phyloP scores from a whole-genome alignment of 1,284 basidiomycete species.

The Moesziomyces sp. region DNA sequence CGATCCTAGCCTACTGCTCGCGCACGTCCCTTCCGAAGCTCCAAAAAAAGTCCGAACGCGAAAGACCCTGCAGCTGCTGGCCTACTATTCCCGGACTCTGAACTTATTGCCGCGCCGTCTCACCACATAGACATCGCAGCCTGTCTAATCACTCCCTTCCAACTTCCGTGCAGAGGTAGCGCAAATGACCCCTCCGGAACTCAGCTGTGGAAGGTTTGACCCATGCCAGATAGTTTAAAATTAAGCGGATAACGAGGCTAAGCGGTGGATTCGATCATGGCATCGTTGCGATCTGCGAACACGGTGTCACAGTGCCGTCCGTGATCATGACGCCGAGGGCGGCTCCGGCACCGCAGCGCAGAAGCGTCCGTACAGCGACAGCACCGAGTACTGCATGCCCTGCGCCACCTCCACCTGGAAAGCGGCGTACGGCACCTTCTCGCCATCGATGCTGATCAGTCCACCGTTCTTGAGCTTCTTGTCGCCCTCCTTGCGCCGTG shows the following conservation, averaged over 20 bases:
- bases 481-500: slow-evolving; percentile 47
- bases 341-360: slow-evolving; percentile 38
- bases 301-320: too few species aligned
- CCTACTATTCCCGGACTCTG: slow-evolving; percentile 4
- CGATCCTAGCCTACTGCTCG: background rate
- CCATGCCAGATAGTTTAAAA: too few species aligned
- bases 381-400: slow-evolving; percentile 38
- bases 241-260: too few species aligned
- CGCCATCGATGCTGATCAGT: slow-evolving; percentile 77
- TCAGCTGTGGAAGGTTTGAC: too few species aligned
- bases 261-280: too few species aligned
- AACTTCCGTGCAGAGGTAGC: too few species aligned
- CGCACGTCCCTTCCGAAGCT: slow-evolving; percentile 1
- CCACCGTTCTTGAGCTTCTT: slow-evolving; percentile 43
- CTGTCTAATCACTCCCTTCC: too few species aligned
- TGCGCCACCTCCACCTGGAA: slow-evolving; percentile 81
- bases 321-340: slow-evolving; percentile 7
- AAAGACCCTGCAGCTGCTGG: slow-evolving; percentile 13
- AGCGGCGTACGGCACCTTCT: slow-evolving; percentile 80
- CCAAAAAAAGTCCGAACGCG: background rate
- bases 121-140: too few species aligned
- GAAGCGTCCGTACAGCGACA: slow-evolving; percentile 49
- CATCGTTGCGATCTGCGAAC: too few species aligned
- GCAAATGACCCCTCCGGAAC: too few species aligned
- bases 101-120: slow-evolving; percentile 6